Evolutionary conservation across 78 protist species (phyloP).

Genomic region (Cavenderia fasciculata): DNA sequence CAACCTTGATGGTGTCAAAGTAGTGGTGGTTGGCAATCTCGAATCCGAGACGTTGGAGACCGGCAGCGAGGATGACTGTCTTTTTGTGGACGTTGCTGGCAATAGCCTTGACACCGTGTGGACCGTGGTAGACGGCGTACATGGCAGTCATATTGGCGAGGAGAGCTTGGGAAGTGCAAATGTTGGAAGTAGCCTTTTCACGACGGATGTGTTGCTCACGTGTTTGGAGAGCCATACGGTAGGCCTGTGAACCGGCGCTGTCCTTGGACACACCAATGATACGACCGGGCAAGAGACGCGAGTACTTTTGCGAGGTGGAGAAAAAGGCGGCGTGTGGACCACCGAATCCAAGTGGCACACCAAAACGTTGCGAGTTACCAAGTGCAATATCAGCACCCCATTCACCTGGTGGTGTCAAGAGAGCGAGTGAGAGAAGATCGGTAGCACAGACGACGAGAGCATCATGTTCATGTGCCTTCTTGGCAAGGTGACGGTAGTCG

Average conservation of each 20-base stretch:
- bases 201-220: slow-evolving; percentile 99
- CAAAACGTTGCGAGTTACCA: slow-evolving; percentile 97
- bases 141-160: slow-evolving; percentile 97
- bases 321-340: slow-evolving; percentile 99
- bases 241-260: slow-evolving; percentile 87
- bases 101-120: slow-evolving; percentile 93
- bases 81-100: slow-evolving; percentile 87
- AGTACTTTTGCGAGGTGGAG: slow-evolving; percentile 84
- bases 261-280: slow-evolving; percentile 96
- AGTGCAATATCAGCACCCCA: slow-evolving; percentile 95
- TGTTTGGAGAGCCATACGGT: slow-evolving; percentile 98
- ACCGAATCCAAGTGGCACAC: slow-evolving; percentile 98
- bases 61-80: slow-evolving; percentile 74
- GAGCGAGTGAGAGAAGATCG: slow-evolving; percentile 95
- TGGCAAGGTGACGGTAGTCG: slow-evolving; percentile 72
- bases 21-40: slow-evolving; percentile 8
- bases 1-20: slow-evolving; percentile 90
- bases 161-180: slow-evolving; percentile 99
- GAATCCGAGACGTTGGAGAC: slow-evolving; percentile 73
- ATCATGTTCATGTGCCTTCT: slow-evolving; percentile 45
- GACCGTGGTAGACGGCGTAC: slow-evolving; percentile 99
- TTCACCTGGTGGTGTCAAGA: slow-evolving; percentile 84
- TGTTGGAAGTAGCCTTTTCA: slow-evolving; percentile 95
- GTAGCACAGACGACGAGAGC: slow-evolving; percentile 83
- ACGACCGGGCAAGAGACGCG: slow-evolving; percentile 97